phyloP scores from a whole-genome alignment of 1,284 basidiomycete genomes.

The Trichosporon faecale region DNA sequence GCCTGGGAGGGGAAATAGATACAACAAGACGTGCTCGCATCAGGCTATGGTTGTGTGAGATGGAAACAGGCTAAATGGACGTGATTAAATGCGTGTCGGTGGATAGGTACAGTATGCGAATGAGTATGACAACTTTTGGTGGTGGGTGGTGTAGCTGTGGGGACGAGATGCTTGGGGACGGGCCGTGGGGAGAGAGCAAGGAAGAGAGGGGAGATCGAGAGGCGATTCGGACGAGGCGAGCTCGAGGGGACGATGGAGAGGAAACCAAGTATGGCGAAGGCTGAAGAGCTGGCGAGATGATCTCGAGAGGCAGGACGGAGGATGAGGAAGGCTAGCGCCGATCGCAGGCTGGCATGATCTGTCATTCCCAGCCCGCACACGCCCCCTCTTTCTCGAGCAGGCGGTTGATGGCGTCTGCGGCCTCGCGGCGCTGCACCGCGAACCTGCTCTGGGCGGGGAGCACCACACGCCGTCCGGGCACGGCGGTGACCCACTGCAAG shows the following conservation, averaged over 20 bases:
- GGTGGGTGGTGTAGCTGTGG: neutral
- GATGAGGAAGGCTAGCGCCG: too few relatives aligned
- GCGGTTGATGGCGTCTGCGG: neutral
- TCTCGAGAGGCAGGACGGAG: too few relatives aligned
- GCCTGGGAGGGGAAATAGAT: too few relatives aligned
- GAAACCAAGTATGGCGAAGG: too few relatives aligned
- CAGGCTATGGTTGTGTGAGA: neutral
- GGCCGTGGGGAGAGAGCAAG: too few relatives aligned
- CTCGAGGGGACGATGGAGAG: too few relatives aligned
- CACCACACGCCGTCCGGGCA: neutral
- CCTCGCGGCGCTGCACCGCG: neutral
- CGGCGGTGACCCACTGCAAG: neutral
- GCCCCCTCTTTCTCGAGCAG: neutral
- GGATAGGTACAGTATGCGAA: neutral
- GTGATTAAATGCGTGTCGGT: neutral
- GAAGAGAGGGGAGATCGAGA: too few relatives aligned
- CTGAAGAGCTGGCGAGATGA: too few relatives aligned
- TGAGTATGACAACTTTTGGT: neutral
- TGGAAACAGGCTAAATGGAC: neutral
- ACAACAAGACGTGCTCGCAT: neutral
- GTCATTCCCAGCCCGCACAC: neutral
- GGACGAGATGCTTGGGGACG: too few relatives aligned
- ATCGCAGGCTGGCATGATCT: neutral
- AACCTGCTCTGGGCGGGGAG: neutral
- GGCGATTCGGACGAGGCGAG: too few relatives aligned